Base-by-base conservation (phyloP, 2,329 filamentous ascomycete genomes). In the Trichoderma sp. region DNA sequence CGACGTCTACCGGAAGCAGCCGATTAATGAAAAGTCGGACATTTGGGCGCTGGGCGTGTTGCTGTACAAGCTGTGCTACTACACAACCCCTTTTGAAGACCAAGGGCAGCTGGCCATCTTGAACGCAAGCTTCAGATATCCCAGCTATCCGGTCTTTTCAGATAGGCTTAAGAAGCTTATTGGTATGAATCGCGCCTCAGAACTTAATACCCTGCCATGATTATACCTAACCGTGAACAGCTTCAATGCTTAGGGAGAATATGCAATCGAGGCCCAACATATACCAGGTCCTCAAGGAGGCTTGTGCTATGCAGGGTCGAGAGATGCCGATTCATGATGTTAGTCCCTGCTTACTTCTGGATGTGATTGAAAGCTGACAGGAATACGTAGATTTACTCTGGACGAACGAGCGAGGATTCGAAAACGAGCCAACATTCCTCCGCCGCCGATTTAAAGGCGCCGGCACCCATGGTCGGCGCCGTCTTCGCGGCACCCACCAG, bases 41-140 rank as follows among this genome's bases (percentile, higher is more conserved):
- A 97, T 99, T 34, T 99, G 93, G 95, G 95, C 95, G 1, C 80
- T 99, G 67, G 95, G 95, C 5, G 95, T 99, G 48, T 81, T 99
- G 66, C 79, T 99, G 63, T 99, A 99, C 82, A 99, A 99, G 82
- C 83, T 99, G 67, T 99, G 95, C 81, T 99, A 98, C 78, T 99
- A 99, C 78, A 99, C 95, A 1, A 99, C 95, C 6, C 95, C 95
- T 0, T 99, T 99, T 72, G 95, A 99, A 78, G 94, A 98, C 69
- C 93, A 97, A 74, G 95, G 95, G 28, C 94, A 97, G 79, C 91
- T 98, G 81, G 95, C 95, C 14, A 99, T 99, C 69, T 80, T 99
- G 67, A 98, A 98, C 74, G 95, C 95, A 58, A 96, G 88, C 76
- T 98, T 92, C 83, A 93, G 91, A 73, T 99, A 92, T 72, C 95